Evolutionary conservation across 352 stramenopile species (phyloP).

Genomic region (Plasmopara muralis): DNA sequence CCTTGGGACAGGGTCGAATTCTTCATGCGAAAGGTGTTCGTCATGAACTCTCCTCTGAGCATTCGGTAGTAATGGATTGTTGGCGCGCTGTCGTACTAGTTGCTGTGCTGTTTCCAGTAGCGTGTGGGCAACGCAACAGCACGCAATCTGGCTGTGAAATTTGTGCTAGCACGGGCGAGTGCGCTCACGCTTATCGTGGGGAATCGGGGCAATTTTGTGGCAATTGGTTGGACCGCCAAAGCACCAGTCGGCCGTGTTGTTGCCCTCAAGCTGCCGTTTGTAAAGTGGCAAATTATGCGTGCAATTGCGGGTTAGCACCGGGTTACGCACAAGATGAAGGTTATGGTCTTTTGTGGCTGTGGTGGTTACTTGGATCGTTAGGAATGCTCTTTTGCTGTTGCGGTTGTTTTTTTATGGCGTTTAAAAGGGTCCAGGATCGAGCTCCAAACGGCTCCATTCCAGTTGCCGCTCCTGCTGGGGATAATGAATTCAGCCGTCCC

Average conservation of each 20-base stretch:
- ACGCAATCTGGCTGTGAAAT: conserved; percentile 41
- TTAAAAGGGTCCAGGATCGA: conserved; percentile 8
- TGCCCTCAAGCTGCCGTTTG: conserved; percentile 36
- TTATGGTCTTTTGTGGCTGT: conserved; percentile 32
- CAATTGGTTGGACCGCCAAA: conserved; percentile 45
- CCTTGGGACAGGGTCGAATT: conserved; percentile 1
- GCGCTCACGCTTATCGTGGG: conserved; percentile 28
- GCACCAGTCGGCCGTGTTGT: conserved; percentile 37
- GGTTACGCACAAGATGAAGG: conserved; percentile 5
- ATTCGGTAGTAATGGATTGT: conserved; percentile 1
- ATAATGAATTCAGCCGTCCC: too few relatives aligned
- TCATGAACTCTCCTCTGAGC: background rate
- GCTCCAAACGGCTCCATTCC: conserved; percentile 10
- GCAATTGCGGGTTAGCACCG: conserved; percentile 28
- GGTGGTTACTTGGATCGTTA: conserved; percentile 33
- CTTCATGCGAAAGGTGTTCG: background rate
- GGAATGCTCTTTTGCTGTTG: conserved; percentile 24
- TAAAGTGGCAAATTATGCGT: conserved; percentile 44
- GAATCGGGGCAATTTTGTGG: conserved; percentile 40
- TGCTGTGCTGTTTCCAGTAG: conserved; percentile 2
- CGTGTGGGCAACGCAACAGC: conserved; percentile 9
- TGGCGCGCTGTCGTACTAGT: background rate
- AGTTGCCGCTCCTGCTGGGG: background rate
- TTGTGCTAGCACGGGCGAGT: conserved; percentile 39
- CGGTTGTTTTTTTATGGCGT: conserved; percentile 21